Conservation (phyloP, 331 rosid genomes). For the Stylosanthes scabra region DNA sequence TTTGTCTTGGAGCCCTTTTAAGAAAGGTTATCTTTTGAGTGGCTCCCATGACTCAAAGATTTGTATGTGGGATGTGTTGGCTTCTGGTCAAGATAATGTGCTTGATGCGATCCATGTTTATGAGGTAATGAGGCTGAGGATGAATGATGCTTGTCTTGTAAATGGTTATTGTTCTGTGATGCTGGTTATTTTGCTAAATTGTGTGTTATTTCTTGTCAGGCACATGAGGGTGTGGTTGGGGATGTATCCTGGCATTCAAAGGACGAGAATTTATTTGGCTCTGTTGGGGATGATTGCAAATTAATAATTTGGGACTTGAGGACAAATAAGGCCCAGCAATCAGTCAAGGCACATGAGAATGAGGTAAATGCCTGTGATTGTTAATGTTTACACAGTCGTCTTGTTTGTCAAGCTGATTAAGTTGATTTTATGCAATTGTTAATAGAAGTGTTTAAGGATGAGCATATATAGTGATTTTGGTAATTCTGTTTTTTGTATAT, state of each 20-base stretch:
- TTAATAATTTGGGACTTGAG: slow-evolving; percentile 90
- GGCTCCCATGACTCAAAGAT: slow-evolving; percentile 80
- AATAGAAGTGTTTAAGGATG: background rate
- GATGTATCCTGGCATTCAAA: slow-evolving; percentile 87
- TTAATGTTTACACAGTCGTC: background rate
- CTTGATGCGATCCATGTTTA: slow-evolving; percentile 72
- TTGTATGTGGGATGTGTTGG: slow-evolving; percentile 89
- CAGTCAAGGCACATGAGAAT: slow-evolving; percentile 78
- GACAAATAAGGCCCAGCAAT: slow-evolving; percentile 68
- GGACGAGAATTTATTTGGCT: slow-evolving; percentile 80
- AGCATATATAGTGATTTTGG: background rate
- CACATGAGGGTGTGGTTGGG: slow-evolving; percentile 71
- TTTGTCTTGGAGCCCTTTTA: slow-evolving; percentile 80
- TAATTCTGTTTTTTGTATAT: background rate
- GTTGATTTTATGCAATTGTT: background rate
- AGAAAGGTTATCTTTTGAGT: slow-evolving; percentile 78
- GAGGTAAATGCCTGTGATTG: slow-evolving; percentile 63
- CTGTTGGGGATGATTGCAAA: slow-evolving; percentile 83
- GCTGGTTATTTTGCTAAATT: background rate
- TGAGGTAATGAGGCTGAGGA: slow-evolving; percentile 58
- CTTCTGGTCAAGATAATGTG: slow-evolving; percentile 51
- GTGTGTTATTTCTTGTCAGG: slow-evolving; percentile 42
- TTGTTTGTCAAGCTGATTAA: slow-evolving; percentile 14
- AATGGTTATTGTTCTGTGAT: slow-evolving; percentile 20
- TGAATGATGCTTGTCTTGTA: background rate